phyloP scores from a whole-genome alignment of 495 filamentous ascomycete species.

The Penicillium cosmopolitanum region DNA sequence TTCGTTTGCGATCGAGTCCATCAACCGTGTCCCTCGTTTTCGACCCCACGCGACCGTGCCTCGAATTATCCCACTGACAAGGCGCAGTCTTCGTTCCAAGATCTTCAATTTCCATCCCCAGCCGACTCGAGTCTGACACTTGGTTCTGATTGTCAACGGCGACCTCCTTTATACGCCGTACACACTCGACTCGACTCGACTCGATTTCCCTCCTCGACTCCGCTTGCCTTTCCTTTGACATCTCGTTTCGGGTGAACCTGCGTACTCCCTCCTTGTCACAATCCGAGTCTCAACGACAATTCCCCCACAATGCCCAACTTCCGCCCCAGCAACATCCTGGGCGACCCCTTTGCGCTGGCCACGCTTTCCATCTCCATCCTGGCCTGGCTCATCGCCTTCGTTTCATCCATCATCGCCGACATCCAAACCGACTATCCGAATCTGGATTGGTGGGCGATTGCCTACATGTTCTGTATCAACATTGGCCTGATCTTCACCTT shows the following conservation, averaged over 20 bases:
- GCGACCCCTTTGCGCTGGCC: slow-evolving; percentile 94
- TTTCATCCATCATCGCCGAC: slow-evolving; percentile 80
- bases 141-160: background rate
- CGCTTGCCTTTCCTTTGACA: slow-evolving; percentile 6
- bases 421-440: slow-evolving; percentile 66
- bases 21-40: slow-evolving; percentile 1
- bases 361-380: slow-evolving; percentile 90
- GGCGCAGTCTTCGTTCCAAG: background rate
- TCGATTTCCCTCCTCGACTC: too few relatives aligned
- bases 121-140: background rate
- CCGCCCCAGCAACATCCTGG: slow-evolving; percentile 84
- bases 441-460: slow-evolving; percentile 87
- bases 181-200: slow-evolving; percentile 4
- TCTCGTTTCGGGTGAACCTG: background rate
- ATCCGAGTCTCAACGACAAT: background rate
- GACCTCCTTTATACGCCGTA: background rate
- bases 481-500: slow-evolving; percentile 78
- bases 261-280: slow-evolving; percentile 54
- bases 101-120: background rate
- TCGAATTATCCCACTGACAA: slow-evolving; percentile 14
- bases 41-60: slow-evolving; percentile 16
- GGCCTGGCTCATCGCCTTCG: slow-evolving; percentile 91
- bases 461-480: slow-evolving; percentile 83
- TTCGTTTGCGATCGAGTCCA: slow-evolving; percentile 4
- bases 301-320: slow-evolving; percentile 58